Base-by-base conservation (phyloP, 768 basidiomycete species). In the Glaciozyma martinii region DNA sequence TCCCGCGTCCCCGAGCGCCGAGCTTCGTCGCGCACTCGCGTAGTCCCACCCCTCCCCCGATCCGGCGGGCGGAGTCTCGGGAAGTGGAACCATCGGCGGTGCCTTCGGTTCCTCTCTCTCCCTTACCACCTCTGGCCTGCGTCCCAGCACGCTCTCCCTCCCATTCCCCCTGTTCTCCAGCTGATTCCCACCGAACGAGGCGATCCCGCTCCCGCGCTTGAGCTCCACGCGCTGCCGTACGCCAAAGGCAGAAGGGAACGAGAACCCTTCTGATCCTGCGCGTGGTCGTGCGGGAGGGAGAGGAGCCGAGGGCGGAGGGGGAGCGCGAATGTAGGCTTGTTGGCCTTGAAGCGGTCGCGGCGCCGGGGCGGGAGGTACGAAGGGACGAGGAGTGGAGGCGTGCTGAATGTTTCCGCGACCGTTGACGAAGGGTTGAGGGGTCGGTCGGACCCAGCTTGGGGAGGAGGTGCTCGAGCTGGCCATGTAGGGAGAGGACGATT, bases 391-490 rank as follows among this genome's bases (percentile, higher is more conserved):
- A 5, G 63, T 59, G 1, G 46, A 60, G 0, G 61, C 61, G 5
- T 53, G 57, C 30, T 60, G 63, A 3, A 56, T 54, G 49, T 65
- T 62, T 1, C 67, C 67, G 4, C 67, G 40, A 5, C 67, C 67
- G 56, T 69, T 69, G 19, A 69, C 56, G 56, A 65, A 69, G 5
- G 67, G 64, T 44, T 54, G 44, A 2, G 56, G 54, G 40, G 56
- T 40, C 29, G 55, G 62, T 46, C 32, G 46, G 40, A 1, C 15
- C 47, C 19, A 37, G 40, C 18, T 60, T 21, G 60, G 50, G 21
- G 46, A 21, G 46, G 21, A 21, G 19, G 46, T 21, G 46, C 46
- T n/a, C 21, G 46, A 47, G 46, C 46, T 47, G 3, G 46, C 3
- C 16, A 47, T 47, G 46, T 47, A 47, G 4, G 19, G 46, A 3